Percentiles rank a stretch among this genome's conserved stretches.
Conservation (phyloP, 139 green algal genomes). For the Micromonas pusilla region DNA sequence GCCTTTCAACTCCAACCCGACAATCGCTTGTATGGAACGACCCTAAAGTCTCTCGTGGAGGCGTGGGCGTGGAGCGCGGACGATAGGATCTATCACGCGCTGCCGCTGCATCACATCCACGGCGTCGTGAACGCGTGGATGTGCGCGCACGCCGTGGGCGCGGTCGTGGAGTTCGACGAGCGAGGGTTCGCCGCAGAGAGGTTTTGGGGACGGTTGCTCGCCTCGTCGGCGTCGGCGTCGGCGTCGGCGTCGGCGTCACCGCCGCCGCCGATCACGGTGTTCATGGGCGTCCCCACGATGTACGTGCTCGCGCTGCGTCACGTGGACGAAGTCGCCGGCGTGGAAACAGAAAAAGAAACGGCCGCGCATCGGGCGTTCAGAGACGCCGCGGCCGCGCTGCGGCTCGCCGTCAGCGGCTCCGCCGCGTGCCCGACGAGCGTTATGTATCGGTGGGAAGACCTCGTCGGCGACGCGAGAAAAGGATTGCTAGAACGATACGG, state of each 20-base stretch:
- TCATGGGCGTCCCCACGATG: conserved; percentile 97
- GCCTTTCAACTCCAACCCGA: no score
- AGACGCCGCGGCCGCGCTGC: conserved; percentile 43
- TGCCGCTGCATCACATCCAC: conserved; percentile 91
- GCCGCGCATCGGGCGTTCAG: background rate
- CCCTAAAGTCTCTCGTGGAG: background rate
- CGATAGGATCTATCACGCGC: conserved; percentile 77
- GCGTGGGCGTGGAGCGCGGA: conserved; percentile 66
- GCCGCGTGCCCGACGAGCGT: conserved; percentile 73
- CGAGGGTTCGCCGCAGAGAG: conserved; percentile 42
- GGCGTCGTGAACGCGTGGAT: conserved; percentile 88
- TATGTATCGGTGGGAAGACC: conserved; percentile 58
- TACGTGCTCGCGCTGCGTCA: conserved; percentile 68
- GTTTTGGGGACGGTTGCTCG: no score
- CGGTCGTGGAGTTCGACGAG: conserved; percentile 64
- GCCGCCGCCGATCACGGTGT: conserved; percentile 51
- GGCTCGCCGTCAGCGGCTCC: conserved; percentile 80
- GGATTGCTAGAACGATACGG: conserved; percentile 88
- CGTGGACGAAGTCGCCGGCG: conserved; percentile 55
- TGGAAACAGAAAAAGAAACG: conserved; percentile 33
- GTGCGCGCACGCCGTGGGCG: conserved; percentile 59
- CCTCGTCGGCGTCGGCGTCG: no score
- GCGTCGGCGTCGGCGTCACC: no score
- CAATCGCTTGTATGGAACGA: no score
- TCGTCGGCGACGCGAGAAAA: conserved; percentile 21